Base-by-base conservation (phyloP, 2,329 filamentous ascomycete genomes). In the Scedosporium boydii region DNA sequence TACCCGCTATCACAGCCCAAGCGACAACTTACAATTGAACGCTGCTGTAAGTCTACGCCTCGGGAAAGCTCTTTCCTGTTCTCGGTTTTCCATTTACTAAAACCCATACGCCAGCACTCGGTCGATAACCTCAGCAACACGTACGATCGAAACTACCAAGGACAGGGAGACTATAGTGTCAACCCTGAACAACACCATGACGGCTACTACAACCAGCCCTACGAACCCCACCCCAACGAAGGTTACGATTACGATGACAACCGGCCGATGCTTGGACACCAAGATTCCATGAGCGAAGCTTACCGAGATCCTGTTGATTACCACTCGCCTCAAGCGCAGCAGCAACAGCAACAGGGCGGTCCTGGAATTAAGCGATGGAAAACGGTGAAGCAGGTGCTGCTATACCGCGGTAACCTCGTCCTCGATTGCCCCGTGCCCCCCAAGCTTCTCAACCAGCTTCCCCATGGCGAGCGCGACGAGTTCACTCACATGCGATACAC, bases 301-400 rank as follows among this genome's bases (percentile, higher is more conserved):
- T 83, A 80, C 67, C 71, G 73, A 58, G 82, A 82, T 62, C 27
- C 18, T 42, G n/a, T 42, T 38, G 56, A 38, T 12, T 41, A 56
- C 23, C 74, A 78, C 18, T 75, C 75, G 9, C 69, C 70, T 34
- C 71, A 71, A 26, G 74, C 70, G 65, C 72, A 66, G 78, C 78
- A 64, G 79, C 59, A 26, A n/a, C 18, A 44, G 9, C 61, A 14
- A 16, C 21, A 48, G 1, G 67, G 66, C 21, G 72, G 71, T 16
- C 65, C 63, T 5, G 66, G 83, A 4, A 86, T 98, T 67, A 88
- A 90, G 74, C 84, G 95, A 73, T 98, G 91, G 90, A 99, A 98
- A 81, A 99, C 95, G 0, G 93, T 99, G 58, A 99, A 98, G 77
- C 91, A 97, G 78, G 93, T 99, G n/a, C 87, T 96, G 69, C 77